Evolutionary conservation across 2,329 filamentous ascomycete genomes (phyloP).

Genomic region (Trichoderma citrinoviride): DNA sequence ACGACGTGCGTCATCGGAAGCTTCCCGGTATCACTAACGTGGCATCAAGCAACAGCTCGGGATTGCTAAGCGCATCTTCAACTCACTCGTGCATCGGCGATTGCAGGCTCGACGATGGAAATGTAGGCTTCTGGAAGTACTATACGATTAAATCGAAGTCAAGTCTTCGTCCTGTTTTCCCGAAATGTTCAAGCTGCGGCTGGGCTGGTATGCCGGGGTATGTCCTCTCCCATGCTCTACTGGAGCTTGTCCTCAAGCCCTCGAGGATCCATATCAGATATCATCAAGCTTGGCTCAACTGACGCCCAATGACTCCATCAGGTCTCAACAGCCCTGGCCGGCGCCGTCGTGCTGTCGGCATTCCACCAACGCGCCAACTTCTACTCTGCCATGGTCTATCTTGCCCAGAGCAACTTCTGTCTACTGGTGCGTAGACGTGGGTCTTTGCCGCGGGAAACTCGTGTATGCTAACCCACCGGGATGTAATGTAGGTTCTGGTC

Average conservation of each 20-base stretch:
- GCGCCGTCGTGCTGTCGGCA: conserved; percentile 79
- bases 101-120: conserved; percentile 8
- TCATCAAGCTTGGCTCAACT: not conserved
- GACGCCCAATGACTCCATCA: conserved; percentile 36
- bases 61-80: conserved; percentile 8
- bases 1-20: conserved; percentile 15
- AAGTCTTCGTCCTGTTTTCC: conserved; percentile 5
- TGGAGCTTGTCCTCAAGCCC: conserved; percentile 3
- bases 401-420: conserved; percentile 94
- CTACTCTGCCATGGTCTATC: conserved; percentile 95
- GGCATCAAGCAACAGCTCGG: conserved; percentile 19
- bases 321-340: conserved; percentile 81
- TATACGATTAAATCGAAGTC: not conserved
- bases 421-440: conserved; percentile 67
- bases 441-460: not conserved
- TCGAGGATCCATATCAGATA: not conserved
- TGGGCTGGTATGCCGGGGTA: conserved; percentile 61
- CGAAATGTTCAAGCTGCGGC: conserved; percentile 50
- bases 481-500: conserved; percentile 67
- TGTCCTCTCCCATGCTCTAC: conserved; percentile 30
- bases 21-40: conserved; percentile 22
- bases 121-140: conserved; percentile 15
- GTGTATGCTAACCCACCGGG: not conserved
- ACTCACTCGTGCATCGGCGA: not conserved
- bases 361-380: conserved; percentile 96